phyloP scores from a whole-genome alignment of 2,329 filamentous ascomycete genomes.

The Cladosporium colombiae region DNA sequence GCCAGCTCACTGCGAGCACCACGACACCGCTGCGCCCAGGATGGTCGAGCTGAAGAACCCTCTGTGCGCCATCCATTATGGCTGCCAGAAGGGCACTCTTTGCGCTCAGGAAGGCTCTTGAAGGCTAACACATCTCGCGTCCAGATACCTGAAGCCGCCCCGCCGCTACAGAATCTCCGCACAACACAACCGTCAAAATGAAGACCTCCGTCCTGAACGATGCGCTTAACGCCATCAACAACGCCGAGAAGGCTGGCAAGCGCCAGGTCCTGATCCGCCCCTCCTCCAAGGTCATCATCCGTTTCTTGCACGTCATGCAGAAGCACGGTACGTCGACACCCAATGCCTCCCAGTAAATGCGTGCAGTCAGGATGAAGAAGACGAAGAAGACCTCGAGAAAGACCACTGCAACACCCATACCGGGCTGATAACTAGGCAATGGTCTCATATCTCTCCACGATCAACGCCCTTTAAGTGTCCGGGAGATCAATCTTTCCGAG shows the following conservation, averaged over 20 bases:
- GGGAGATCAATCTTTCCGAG: constrained; percentile 81
- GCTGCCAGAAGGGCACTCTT: constrained; percentile 61
- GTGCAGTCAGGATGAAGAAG: constrained; percentile 6
- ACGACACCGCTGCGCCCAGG: constrained; percentile 51
- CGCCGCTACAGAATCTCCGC: constrained; percentile 78
- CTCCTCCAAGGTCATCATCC: constrained; percentile 98
- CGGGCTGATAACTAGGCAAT: constrained; percentile 99
- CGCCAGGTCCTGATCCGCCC: constrained; percentile 98
- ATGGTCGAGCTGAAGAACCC: constrained; percentile 69
- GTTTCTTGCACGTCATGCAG: constrained; percentile 99
- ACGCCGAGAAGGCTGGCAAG: constrained; percentile 99
- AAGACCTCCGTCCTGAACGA: constrained; percentile 99
- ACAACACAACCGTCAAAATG: constrained; percentile 81
- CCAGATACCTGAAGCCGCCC: constrained; percentile 63
- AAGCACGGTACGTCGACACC: constrained; percentile 80
- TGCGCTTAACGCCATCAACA: constrained; percentile 86
- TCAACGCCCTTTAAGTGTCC: constrained; percentile 99
- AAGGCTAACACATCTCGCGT: constrained; percentile 56
- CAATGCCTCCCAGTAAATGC: neutral
- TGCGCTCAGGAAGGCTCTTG: constrained; percentile 62
- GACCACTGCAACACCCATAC: constrained; percentile 39
- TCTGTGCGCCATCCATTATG: constrained; percentile 32
- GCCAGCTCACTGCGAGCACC: constrained; percentile 25
- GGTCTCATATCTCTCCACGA: constrained; percentile 76
- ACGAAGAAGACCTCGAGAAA: constrained; percentile 14